Evolutionary conservation across 495 filamentous ascomycete species (phyloP).

Genomic region (Penicillium steckii): DNA sequence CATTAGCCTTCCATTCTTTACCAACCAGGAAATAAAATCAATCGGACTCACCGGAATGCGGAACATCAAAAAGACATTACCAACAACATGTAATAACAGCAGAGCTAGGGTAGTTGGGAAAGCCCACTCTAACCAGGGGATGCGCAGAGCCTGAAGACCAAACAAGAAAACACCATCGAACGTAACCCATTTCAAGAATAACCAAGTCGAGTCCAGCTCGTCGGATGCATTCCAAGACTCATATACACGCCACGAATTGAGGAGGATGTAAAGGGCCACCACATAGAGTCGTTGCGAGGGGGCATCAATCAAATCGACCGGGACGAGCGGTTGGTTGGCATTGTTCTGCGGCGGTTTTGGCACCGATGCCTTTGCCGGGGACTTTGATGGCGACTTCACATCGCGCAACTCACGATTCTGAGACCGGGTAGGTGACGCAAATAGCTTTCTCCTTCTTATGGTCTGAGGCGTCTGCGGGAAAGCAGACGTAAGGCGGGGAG

Average conservation of each 20-base stretch:
- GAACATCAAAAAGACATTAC: constrained; percentile 89
- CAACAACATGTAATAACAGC: constrained; percentile 65
- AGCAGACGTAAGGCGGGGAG: constrained; percentile 70
- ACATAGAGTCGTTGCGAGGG: constrained; percentile 87
- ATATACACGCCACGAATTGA: constrained; percentile 79
- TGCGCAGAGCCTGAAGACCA: constrained; percentile 75
- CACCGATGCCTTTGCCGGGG: constrained; percentile 20
- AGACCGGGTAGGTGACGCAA: constrained; percentile 32
- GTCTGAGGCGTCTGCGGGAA: constrained; percentile 65
- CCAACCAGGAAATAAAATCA: neutral
- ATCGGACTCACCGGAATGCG: constrained; percentile 73
- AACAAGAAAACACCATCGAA: constrained; percentile 84
- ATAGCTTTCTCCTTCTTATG: constrained; percentile 27
- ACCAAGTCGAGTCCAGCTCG: constrained; percentile 75
- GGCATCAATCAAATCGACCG: constrained; percentile 72
- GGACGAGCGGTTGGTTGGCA: constrained; percentile 65
- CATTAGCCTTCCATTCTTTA: constrained; percentile 19
- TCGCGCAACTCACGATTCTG: constrained; percentile 25
- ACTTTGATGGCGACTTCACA: constrained; percentile 19
- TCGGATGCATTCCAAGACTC: constrained; percentile 79
- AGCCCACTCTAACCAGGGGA: constrained; percentile 94
- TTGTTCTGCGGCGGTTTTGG: constrained; percentile 23
- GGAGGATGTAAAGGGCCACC: constrained; percentile 65
- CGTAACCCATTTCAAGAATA: constrained; percentile 89
- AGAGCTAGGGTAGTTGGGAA: constrained; percentile 63